Evolutionary conservation across 345 rosid species (phyloP), one percentile per base, ranked within the genome.

Genomic region (Lepidium sativum): DNA sequence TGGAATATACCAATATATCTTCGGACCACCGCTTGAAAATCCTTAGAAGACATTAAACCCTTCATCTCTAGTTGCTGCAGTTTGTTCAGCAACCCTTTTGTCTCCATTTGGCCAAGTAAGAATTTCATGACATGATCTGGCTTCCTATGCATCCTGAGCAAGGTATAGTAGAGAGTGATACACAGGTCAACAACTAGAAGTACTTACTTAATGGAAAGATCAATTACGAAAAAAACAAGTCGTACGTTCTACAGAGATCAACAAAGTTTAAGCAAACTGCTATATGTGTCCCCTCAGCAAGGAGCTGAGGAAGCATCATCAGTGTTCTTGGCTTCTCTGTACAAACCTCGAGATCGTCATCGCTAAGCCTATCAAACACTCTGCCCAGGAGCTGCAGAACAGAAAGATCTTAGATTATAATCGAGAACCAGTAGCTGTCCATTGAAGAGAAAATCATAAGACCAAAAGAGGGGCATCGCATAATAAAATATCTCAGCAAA

Each of bases 201-300:
- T 23, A 23, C 3, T 23, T 23, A 23, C 3, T 39, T 11, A 10
- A 39, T 11, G 41, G 21, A 18, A 6, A 29, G 42, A 42, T 21
- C 15, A 48, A 33, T 34, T 20, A 49, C 13, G 39, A 56, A 54
- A 56, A 32, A 20, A 55, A 25, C 20, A 48, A 42, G 61, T 11
- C 77, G 9, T 79, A 92, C 94, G 83, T 86, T 75, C 69, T 87
- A 84, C 98, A 92, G 64, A 92, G 95, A 79, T 87, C 83, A 88
- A 79, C 83, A 70, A 89, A 89, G 75, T 92, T 90, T 71, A 84
- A 83, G 66, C 91, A 86, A 39, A 83, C 79, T 17, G 97, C 87
- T 64, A 79, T 87, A 80, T 83, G 88, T 53, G 94, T 86, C 42
- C 95, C 97, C 67, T 87, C 83, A 38, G 83, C 89, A 53, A 87